These are phyloP conservation scores for Mallotus nudiflorus DNA, from an alignment of 345 rosid species.

Conservation along the genomic window DNA sequence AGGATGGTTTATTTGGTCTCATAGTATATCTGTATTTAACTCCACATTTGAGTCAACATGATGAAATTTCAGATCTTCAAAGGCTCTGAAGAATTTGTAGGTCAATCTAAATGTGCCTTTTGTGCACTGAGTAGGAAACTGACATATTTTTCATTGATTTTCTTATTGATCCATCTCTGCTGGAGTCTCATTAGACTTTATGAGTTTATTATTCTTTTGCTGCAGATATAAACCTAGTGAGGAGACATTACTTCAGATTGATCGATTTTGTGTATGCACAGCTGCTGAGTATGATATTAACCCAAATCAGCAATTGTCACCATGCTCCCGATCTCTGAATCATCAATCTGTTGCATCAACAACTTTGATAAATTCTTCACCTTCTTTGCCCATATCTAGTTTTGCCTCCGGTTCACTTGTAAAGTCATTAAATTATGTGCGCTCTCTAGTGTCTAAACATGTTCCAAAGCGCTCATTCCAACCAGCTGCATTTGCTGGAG, in stretches of 20 bases:
- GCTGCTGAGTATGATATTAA: conserved; percentile 74
- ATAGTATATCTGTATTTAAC: neutral
- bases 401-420: conserved; percentile 84
- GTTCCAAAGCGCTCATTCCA: conserved; percentile 87
- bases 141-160: no score
- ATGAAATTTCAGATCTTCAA: neutral
- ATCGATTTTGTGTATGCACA: conserved; percentile 73
- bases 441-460: conserved; percentile 84
- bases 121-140: no score
- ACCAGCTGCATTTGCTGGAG: conserved; percentile 84
- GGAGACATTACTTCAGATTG: conserved; percentile 85
- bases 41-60: neutral
- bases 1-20: neutral
- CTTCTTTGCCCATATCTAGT: conserved; percentile 80
- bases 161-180: no score
- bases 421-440: conserved; percentile 92
- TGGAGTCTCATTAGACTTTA: conserved; percentile 5
- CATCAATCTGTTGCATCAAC: conserved; percentile 34
- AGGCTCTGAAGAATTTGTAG: neutral
- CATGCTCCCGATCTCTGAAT: conserved; percentile 45
- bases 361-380: conserved; percentile 39
- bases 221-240: conserved; percentile 95
- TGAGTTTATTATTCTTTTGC: conserved; percentile 19
- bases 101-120: neutral
- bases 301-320: conserved; percentile 50